phyloP scores from a whole-genome alignment of 2,329 filamentous ascomycete species.

The Stemphylium vesicarium region DNA sequence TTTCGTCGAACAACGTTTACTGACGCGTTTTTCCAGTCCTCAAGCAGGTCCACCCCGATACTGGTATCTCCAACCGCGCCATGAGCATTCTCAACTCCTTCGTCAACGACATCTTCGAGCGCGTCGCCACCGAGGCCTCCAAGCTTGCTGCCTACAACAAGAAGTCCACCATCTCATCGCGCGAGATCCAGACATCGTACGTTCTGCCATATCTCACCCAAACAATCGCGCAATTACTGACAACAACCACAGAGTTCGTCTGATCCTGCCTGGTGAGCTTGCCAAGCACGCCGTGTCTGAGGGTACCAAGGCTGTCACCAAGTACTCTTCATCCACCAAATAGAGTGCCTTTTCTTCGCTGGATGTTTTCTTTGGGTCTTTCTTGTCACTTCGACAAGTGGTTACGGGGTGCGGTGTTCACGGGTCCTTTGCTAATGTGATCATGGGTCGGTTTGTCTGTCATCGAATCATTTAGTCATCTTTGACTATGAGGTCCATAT shows the following conservation, averaged over 20 bases:
- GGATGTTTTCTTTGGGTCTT: constrained; percentile 60
- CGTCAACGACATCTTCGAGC: constrained; percentile 99
- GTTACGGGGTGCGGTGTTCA: constrained; percentile 52
- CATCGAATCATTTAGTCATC: constrained; percentile 46
- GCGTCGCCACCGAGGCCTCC: constrained; percentile 96
- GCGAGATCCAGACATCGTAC: constrained; percentile 97
- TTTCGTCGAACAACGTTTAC: constrained; percentile 17
- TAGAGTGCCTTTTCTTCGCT: constrained; percentile 63
- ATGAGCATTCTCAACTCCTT: constrained; percentile 99
- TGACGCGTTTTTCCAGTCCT: constrained; percentile 71
- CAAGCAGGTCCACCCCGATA: constrained; percentile 99
- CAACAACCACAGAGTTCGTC: constrained; percentile 68
- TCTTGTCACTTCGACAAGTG: constrained; percentile 55
- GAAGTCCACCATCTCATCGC: constrained; percentile 99
- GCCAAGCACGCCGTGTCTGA: constrained; percentile 99
- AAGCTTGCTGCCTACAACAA: constrained; percentile 99
- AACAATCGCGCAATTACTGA: constrained; percentile 32
- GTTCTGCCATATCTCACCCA: constrained; percentile 36
- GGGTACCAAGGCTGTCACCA: constrained; percentile 99
- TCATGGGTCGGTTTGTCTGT: constrained; percentile 58
- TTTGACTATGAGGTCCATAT: constrained; percentile 48
- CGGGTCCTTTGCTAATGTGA: constrained; percentile 58
- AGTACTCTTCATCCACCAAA: constrained; percentile 99
- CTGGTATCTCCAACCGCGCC: constrained; percentile 99
- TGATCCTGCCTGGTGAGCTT: constrained; percentile 97